Base-by-base conservation (phyloP, 2,329 filamentous ascomycete species). In the Trichothecium sympodiale region DNA sequence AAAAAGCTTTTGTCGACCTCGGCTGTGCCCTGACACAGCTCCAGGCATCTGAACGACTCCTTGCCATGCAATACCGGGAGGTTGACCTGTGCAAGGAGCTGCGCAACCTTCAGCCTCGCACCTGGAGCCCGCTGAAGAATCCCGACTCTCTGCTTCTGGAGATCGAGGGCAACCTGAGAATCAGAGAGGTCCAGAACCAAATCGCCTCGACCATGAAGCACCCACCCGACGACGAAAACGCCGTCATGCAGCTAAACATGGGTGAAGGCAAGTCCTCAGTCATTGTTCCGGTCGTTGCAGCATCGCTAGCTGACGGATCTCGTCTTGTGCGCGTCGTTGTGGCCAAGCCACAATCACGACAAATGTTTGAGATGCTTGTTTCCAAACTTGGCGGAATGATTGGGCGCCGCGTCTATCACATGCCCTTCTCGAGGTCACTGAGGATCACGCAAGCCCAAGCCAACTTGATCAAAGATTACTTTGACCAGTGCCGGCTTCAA, bases 181-280 rank as follows among this genome's bases (percentile, higher is more conserved):
- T 86, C 8, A 67, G 82, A 0, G 47, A 61, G 0, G 65, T 73
- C 0, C 79, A 85, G 46, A 60, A 67, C 3, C 48, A 67, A 2
- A 74, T 85, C 34, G 72, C 78, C 0, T 31, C 38, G 0, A 48
- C 66, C 15, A 83, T 85, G 71, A 67, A 63, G 3, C 34, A 45
- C 0, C 64, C 66, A 0, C 44, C 48, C 0, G 47, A 47, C 0
- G 50, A 46, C 0, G 18, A 48, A 0, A 81, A 77, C 43, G 51
- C 64, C 0, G 67, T 77, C 0, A 67, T 82, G 59, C 77, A 83
- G 45, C 51, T 84, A 3, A 82, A 81, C 42, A 84, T 84, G 78
- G 80, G 80, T 0, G 69, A 81, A 46, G 80, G 79, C 0, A 84
- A 83, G 42, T 76, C 75, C 0, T 80, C 78, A 0, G 71, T 83